Evolutionary conservation across 208 protist genomes (phyloP), one percentile per base, ranked within the genome.

Genomic region (Balamuthia mandrillaris): DNA sequence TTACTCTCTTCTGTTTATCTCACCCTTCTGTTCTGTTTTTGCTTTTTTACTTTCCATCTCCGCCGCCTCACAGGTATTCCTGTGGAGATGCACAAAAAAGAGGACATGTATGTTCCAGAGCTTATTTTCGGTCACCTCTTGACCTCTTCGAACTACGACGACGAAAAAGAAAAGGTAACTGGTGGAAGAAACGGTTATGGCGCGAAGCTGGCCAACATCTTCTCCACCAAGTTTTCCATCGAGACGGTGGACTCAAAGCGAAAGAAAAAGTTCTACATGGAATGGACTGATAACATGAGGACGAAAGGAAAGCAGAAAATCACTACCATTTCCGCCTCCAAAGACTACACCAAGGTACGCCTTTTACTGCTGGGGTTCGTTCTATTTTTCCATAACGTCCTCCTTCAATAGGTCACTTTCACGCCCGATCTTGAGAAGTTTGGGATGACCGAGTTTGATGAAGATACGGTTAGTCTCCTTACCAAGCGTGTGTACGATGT

Each of bases 201-300:
- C 86, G 98, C 98, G 9, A 99, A 99, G 91, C 94, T 99, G 41
- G 97, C 98, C 33, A 99, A 99, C 91, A 99, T 99, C 27, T 99
- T 99, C 90, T 99, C 97, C 7, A 97, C 81, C 6, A 85, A 96
- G 47, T 99, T 99, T 78, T 93, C 95, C 52, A 91, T 99, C 10
- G 98, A 99, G 90, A 99, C 98, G 14, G 92, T 94, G 35, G 97
- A 99, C 88, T 88, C 90, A 21, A 81, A 52, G 24, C 27, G 33
- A 16, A 47, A 47, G 27, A 86, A 89, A 42, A 35, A 84, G 0
- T 96, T 93, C 56, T 87, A 44, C 42, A 86, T 86, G 63, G 81
- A 86, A 45, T 78, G 66, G 66, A 45, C 72, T 27, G 6, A 74
- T 37, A 74, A 86, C 39, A 86, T 86, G 66, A 79, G 31, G 6